Evolutionary conservation across 306 rosid species (phyloP).

Genomic region (Ceratonia siliqua): DNA sequence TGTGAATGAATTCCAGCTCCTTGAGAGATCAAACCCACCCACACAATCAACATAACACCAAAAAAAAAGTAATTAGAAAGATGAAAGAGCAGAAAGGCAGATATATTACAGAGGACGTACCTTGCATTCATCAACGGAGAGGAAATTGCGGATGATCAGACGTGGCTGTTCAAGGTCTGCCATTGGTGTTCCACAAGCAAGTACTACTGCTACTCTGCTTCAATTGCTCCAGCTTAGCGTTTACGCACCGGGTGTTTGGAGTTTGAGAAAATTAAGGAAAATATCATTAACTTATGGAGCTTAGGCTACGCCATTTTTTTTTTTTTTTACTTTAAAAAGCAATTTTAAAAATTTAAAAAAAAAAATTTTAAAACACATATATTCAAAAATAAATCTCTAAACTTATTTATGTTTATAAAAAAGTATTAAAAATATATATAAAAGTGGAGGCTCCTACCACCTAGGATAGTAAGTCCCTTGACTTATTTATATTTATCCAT

Average conservation of each 20-base stretch:
- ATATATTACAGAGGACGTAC: conserved; percentile 10
- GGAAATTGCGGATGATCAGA: conserved; percentile 51
- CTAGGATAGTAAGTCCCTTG: no score
- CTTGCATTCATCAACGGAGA: conserved; percentile 53
- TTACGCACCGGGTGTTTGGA: background rate
- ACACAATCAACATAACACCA: background rate
- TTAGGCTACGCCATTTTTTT: no score
- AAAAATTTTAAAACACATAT: no score
- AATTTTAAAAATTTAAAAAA: no score
- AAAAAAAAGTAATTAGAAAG: background rate
- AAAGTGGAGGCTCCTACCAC: no score
- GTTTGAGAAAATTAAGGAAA: background rate
- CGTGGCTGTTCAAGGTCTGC: conserved; percentile 47
- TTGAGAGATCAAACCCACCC: background rate
- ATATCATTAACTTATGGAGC: no score
- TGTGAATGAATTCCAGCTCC: conserved; percentile 90
- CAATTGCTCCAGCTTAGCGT: background rate
- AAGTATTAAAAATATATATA: no score
- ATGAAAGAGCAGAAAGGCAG: background rate
- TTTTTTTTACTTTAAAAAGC: no score
- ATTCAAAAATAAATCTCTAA: no score
- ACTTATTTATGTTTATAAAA: no score
- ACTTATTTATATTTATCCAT: no score
- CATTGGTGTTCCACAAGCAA: background rate
- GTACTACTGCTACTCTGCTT: background rate